A percentile compares a stretch with the other conserved stretches of the same genome.
Evolutionary conservation across 768 basidiomycete species (phyloP).

Genomic region (Mycena kentingensis): DNA sequence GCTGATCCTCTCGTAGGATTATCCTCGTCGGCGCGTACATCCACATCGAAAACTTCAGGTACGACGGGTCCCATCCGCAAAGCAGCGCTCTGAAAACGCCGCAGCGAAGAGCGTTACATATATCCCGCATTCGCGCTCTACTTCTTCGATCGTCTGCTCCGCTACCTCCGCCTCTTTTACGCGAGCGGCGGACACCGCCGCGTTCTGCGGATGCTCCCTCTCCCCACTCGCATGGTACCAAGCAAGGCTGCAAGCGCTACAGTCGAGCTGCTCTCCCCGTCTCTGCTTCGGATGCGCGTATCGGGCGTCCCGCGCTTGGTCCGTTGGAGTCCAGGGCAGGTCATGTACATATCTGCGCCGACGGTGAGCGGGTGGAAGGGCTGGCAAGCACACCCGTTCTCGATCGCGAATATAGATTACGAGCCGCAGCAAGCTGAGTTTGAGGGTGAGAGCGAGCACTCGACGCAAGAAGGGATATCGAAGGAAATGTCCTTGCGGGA

Average conservation of each 20-base stretch:
- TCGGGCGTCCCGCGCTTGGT: conserved; percentile 43
- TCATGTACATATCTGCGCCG: conserved; percentile 53
- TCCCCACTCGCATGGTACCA: no score
- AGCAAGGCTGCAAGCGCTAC: no score
- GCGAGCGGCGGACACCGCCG: conserved; percentile 46
- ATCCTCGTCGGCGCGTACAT: conserved; percentile 44
- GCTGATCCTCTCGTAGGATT: conserved; percentile 27
- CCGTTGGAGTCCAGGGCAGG: conserved; percentile 54
- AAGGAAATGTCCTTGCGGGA: no score
- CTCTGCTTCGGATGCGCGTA: conserved; percentile 52
- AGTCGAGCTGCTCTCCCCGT: conserved; percentile 46
- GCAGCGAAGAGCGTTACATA: conserved; percentile 39
- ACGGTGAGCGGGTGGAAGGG: conserved; percentile 41
- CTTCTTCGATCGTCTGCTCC: conserved; percentile 56
- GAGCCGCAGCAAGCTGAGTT: neutral
- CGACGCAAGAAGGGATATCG: conserved; percentile 1
- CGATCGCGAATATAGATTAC: conserved; percentile 50
- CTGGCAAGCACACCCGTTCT: conserved; percentile 64
- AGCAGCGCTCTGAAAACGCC: neutral
- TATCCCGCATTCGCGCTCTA: conserved; percentile 57
- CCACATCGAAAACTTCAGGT: conserved; percentile 38
- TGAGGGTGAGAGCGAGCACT: neutral
- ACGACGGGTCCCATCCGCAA: conserved; percentile 9
- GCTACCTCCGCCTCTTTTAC: conserved; percentile 44
- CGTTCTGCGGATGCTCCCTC: no score